Conservation (phyloP, 169 alveolate species). For the Plasmodium inui region DNA sequence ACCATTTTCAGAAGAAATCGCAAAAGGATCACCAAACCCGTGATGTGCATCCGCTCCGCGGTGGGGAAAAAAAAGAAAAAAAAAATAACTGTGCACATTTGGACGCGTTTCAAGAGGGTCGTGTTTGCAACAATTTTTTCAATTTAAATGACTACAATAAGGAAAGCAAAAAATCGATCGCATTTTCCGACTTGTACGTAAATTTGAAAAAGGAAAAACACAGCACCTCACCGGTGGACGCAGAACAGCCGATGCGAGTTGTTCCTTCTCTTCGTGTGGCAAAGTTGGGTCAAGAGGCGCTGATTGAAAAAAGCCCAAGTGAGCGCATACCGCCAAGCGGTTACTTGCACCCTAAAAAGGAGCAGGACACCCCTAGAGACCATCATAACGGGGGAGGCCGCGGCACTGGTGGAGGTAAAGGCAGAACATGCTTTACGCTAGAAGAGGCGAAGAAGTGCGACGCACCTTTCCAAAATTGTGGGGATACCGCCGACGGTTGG, state of each 20-base stretch:
- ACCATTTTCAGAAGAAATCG: not conserved
- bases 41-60: conserved; percentile 19
- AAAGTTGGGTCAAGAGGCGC: not conserved
- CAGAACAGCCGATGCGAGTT: not conserved
- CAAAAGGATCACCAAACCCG: not conserved
- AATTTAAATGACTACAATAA: not conserved
- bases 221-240: not conserved
- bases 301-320: not conserved
- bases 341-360: not conserved
- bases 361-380: not conserved
- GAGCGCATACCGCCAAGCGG: not conserved
- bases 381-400: not conserved
- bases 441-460: not conserved
- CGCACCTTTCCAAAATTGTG: not conserved
- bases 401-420: not conserved
- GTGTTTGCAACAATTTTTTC: conserved; percentile 5
- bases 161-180: not conserved
- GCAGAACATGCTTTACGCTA: not conserved
- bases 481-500: not conserved
- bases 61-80: conserved; percentile 21
- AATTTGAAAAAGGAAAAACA: not conserved
- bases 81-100: conserved; percentile 32
- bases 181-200: conserved; percentile 8
- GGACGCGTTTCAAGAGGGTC: not conserved
- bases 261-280: not conserved